These are phyloP conservation scores for Arabidopsis suecica DNA, from an alignment of 345 rosid species.

Conservation along the genomic window DNA sequence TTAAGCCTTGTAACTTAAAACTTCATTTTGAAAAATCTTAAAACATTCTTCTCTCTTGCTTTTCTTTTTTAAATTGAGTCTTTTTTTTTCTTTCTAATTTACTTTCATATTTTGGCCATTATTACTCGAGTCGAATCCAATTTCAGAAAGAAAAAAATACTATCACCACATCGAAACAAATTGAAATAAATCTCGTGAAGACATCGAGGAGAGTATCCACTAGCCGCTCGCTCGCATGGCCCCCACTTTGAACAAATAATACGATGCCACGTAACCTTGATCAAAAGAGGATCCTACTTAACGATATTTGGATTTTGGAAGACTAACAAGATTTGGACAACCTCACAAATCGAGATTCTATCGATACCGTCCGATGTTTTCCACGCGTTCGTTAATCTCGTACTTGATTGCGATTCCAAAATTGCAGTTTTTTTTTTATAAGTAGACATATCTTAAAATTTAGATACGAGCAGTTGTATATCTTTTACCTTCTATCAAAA, in stretches of 20 bases:
- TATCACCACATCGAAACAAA: conserved; percentile 23
- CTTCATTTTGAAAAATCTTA: neutral
- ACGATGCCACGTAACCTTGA: neutral
- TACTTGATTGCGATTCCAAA: conserved; percentile 36
- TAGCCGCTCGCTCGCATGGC: conserved; percentile 39
- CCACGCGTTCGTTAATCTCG: conserved; percentile 44
- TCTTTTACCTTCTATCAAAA: too few relatives aligned
- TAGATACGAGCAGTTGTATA: neutral
- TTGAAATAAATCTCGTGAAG: conserved; percentile 3
- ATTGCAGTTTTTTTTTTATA: neutral
- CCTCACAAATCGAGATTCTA: conserved; percentile 45
- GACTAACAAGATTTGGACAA: conserved; percentile 37
- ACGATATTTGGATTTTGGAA: conserved; percentile 20
- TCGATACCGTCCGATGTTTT: conserved; percentile 52
- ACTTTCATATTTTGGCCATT: neutral
- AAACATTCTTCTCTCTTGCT: neutral
- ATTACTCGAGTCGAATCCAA: conserved; percentile 9
- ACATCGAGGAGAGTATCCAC: conserved; percentile 38
- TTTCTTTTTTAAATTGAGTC: neutral
- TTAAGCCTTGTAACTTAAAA: too few relatives aligned
- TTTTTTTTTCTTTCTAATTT: too few relatives aligned
- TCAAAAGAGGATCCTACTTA: conserved; percentile 6
- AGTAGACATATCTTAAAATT: conserved; percentile 9
- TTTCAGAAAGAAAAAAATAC: neutral
- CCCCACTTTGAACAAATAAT: conserved; percentile 31